Evolutionary conservation across 768 basidiomycete species (phyloP), one percentile per base, ranked within the genome.

Genomic region (Mycena alexandri): DNA sequence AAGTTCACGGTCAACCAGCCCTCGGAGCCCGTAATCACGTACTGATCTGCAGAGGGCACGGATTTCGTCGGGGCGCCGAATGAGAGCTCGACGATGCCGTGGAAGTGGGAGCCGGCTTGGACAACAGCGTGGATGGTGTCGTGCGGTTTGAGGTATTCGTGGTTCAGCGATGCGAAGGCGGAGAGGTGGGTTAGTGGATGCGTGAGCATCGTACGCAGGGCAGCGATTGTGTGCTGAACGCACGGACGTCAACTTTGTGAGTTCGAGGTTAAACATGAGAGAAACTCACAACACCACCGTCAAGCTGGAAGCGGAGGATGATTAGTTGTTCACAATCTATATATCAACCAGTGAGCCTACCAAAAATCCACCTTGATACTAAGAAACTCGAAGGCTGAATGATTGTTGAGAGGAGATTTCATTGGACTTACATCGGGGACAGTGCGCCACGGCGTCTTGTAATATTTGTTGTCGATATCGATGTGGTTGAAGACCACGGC

Each of bases 341-440:
- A 8, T 44, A 53, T 43, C 36, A 70, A 43, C 47, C 29, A 63
- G 21, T 14, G 34, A 51, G 75, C 91, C 80, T 71, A 94, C 90
- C 80, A 95, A 72, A 81, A 94, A 96, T 36, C 93, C 93, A 44
- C 92, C 92, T 81, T 92, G 91, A 72, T 91, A 91, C 89, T 92
- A 63, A 21, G 51, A 38, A 61, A 55, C n/a, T 25, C 19, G 41
- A 24, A 24, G 33, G 51, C 60, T 62, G 19, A 61, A 65, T 36
- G 52, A 50, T 52, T 12, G 33, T 42, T 16, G 59, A 56, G 29
- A 19, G 14, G 19, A 53, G 21, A 57, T 68, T 42, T 48, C 53
- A 38, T 14, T 41, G 29, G 16, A 83, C 89, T 73, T 72, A 92
- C 92, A 68, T 93, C 92, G 24, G 94, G 94, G 54, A 91, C 81